These are phyloP conservation scores for Elaeis guineensis DNA, from an alignment of 176 grass and related monocot genomes.

Conservation along the genomic window DNA sequence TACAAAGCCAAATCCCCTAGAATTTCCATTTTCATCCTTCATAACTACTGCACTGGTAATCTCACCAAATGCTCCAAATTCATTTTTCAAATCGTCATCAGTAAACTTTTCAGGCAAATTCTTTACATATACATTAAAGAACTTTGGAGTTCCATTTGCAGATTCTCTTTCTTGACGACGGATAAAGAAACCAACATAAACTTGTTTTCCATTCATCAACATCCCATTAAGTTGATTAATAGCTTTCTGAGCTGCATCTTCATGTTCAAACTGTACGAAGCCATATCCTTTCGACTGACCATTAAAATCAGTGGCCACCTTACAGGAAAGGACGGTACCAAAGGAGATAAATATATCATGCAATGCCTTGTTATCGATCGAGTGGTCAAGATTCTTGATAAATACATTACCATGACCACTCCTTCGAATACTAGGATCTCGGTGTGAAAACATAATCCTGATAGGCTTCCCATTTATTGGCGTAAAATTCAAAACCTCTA, in stretches of 20 bases:
- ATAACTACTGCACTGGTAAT: constrained; percentile 43
- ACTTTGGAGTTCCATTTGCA: constrained; percentile 3
- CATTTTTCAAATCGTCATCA: constrained; percentile 21
- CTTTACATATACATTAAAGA: constrained; percentile 42
- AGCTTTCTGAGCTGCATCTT: constrained; percentile 28
- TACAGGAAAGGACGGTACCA: constrained; percentile 38
- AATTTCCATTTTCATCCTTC: constrained; percentile 25
- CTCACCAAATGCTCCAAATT: constrained; percentile 27
- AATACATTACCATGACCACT: constrained; percentile 38
- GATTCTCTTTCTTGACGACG: constrained; percentile 11
- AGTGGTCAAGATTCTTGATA: constrained; percentile 35
- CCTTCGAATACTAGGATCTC: constrained; percentile 27
- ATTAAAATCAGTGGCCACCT: constrained; percentile 29
- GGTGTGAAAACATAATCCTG: constrained; percentile 37
- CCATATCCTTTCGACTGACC: constrained; percentile 35
- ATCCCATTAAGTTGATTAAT: constrained; percentile 34
- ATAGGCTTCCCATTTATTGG: constrained; percentile 28
- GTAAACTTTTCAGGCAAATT: constrained; percentile 29
- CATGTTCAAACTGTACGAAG: constrained; percentile 36
- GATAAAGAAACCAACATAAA: constrained; percentile 33
- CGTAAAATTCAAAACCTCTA: constrained; percentile 34
- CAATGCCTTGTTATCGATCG: constrained; percentile 33
- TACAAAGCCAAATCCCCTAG: constrained; percentile 42
- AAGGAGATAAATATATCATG: constrained; percentile 21
- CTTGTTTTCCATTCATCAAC: constrained; percentile 25